These are phyloP conservation scores for Avena insularis DNA, from an alignment of 176 grass and related monocot genomes.

Conservation along the genomic window DNA sequence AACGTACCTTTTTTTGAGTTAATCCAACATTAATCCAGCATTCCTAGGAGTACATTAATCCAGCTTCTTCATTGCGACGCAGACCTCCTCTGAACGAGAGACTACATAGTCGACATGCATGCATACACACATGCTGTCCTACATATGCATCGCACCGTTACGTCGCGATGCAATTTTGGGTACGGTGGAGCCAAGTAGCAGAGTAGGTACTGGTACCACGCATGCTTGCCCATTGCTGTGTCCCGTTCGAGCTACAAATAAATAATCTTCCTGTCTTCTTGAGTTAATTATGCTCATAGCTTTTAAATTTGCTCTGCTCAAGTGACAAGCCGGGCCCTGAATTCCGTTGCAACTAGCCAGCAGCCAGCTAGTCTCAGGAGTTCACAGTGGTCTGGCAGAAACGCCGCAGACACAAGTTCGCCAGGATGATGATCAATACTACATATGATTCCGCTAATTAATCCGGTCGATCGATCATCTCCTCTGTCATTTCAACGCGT, in stretches of 20 bases:
- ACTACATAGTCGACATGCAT: no score
- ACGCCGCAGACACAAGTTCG: neutral
- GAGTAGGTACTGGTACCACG: neutral
- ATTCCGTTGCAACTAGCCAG: neutral
- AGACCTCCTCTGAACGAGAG: no score
- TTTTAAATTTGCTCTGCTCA: neutral
- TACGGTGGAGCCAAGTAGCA: neutral
- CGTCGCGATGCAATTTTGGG: neutral
- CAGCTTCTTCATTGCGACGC: no score
- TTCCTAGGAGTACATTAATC: no score
- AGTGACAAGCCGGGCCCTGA: neutral
- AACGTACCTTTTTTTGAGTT: no score
- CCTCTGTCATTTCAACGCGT: slow-evolving; percentile 1
- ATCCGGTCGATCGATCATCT: neutral
- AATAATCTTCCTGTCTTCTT: neutral
- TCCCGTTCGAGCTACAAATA: neutral
- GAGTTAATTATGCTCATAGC: neutral
- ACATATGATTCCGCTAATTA: neutral
- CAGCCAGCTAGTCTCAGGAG: neutral
- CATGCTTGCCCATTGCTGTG: neutral
- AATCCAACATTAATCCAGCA: no score
- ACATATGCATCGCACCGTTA: neutral
- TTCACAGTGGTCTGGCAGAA: neutral
- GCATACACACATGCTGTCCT: neutral
- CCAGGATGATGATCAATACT: neutral